Conservation (phyloP, 169 alveolate genomes). For the Plasmodium fragile region DNA sequence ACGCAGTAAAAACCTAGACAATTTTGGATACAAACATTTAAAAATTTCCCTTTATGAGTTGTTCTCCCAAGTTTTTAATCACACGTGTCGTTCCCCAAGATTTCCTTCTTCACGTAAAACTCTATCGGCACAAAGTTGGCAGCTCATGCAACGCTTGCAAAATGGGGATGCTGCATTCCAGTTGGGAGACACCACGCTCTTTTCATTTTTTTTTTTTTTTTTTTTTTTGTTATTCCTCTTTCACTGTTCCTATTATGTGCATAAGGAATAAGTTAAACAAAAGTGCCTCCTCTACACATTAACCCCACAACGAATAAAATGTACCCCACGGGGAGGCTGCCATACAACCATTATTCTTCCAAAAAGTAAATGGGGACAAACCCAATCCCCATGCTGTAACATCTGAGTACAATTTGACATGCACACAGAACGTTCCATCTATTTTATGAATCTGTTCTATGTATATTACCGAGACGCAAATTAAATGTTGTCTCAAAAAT, state of each 20-base stretch:
- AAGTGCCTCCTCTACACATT: neutral
- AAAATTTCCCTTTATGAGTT: neutral
- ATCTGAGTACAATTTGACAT: neutral
- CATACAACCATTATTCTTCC: neutral
- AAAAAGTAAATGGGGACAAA: neutral
- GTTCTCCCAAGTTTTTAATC: neutral
- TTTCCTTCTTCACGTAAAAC: neutral
- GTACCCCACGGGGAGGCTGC: neutral
- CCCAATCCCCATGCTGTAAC: neutral
- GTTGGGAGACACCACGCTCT: neutral
- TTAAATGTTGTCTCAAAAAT: neutral
- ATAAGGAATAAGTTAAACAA: neutral
- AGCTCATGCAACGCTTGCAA: neutral
- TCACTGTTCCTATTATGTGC: neutral
- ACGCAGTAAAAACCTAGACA: constrained; percentile 1
- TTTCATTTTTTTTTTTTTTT: too few relatives aligned
- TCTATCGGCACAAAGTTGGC: neutral
- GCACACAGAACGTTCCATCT: neutral
- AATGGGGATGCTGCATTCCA: neutral
- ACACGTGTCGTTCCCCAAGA: neutral
- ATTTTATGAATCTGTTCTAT: neutral
- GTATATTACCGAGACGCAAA: neutral
- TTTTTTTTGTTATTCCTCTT: neutral
- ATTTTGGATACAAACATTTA: neutral
- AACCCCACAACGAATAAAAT: neutral